Conservation (phyloP, 352 stramenopile species). For the Vaucheria bursata region DNA sequence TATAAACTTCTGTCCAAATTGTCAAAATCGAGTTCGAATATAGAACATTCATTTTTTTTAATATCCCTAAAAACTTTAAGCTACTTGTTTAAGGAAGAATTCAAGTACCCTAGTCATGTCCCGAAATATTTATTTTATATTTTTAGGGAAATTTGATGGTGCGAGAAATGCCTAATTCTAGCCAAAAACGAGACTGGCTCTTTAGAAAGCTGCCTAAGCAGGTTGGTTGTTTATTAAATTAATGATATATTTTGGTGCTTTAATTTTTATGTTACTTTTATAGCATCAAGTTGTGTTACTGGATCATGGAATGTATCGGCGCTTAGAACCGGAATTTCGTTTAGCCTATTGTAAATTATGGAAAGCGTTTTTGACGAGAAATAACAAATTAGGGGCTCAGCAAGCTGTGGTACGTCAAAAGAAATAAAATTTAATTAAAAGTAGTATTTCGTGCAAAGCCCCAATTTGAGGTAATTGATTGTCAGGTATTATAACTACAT, state of each 20-base stretch:
- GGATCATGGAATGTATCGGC: constrained; percentile 76
- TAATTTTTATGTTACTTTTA: not conserved
- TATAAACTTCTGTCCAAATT: no score
- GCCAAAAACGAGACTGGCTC: not conserved
- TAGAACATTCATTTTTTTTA: no score
- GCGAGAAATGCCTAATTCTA: not conserved
- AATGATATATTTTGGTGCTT: not conserved
- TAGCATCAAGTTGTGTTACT: constrained; percentile 66
- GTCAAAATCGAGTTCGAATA: no score
- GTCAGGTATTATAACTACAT: no score
- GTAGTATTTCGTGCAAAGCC: no score
- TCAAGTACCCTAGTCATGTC: no score
- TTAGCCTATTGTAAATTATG: constrained; percentile 74
- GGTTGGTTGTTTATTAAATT: not conserved
- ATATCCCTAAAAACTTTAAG: no score
- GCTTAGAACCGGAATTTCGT: constrained; percentile 69
- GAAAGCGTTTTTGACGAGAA: constrained; percentile 69
- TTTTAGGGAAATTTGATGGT: constrained; percentile 36
- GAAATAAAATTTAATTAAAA: no score
- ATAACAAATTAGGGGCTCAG: constrained; percentile 54
- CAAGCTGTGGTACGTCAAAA: constrained; percentile 14
- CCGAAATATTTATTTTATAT: no score
- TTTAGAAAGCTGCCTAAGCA: not conserved
- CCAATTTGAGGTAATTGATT: no score
- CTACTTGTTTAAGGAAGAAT: no score